Base-by-base conservation (phyloP, 257 asterid species). In the Solanum chilense region DNA sequence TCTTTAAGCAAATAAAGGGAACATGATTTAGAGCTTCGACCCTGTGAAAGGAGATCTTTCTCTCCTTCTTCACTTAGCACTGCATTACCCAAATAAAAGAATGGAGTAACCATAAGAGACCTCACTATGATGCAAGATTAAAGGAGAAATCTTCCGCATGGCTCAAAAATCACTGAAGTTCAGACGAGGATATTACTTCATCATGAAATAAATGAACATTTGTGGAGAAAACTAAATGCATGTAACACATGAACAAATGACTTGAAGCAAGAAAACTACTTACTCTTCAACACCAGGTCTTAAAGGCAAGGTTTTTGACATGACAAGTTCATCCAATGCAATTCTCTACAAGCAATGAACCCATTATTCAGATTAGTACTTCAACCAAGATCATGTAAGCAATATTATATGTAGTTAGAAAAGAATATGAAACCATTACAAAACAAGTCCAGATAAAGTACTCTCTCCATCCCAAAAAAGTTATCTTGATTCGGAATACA, bases 231-330 rank as follows among this genome's bases (percentile, higher is more conserved):
- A 75, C 10, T 81, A 18, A 86, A 81, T 41, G 75, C 6, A 84
- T 23, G 86, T 18, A 33, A 74, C n/a, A 78, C 82, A 83, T 71
- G 66, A 64, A 29, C 73, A 58, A 69, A 73, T 69, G 76, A 87
- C 33, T 60, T 37, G 82, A 56, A 69, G 66, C 23, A 76, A 80
- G 77, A 89, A 86, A 68, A 87, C 15, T 82, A 91, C 98, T 93
- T 93, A 97, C 99, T 91, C 94, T 87, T 91, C 94, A 86, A 92
- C 95, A 76, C 98, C 99, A 87, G 97, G 98, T 89, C 97, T 94
- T 91, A 97, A 90, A 12, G 98, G 89, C 86, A 93, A 91, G 42
- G 94, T 85, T 86, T 92, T 88, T 89, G 99, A 94, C 89, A 84
- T 87, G 89, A 95, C 94, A 83, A 95, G 96, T 90, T 93, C 99